Evolutionary conservation across 2,329 filamentous ascomycete genomes (phyloP).

Genomic region (Exophiala spinifera): DNA sequence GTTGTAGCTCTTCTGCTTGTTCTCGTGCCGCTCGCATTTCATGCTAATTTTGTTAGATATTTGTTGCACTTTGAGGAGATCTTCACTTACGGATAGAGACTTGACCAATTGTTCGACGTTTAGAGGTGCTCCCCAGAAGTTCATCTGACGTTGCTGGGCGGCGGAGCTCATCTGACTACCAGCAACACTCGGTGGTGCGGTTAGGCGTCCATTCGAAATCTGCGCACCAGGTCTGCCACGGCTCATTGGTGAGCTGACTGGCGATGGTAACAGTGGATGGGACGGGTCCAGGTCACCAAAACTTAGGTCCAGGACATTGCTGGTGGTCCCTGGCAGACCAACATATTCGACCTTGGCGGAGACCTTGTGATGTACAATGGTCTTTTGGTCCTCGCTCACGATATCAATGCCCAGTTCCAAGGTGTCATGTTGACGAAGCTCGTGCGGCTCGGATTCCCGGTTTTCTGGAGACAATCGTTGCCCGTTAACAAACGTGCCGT

Average conservation of each 20-base stretch:
- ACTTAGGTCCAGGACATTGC: conserved; percentile 72
- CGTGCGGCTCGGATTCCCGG: conserved; percentile 91
- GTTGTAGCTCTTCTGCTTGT: conserved; percentile 78
- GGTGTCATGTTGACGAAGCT: conserved; percentile 85
- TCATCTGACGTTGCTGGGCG: conserved; percentile 70
- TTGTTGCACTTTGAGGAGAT: not conserved
- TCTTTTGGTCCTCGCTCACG: conserved; percentile 97
- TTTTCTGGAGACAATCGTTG: conserved; percentile 88
- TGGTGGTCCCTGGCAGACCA: conserved; percentile 71
- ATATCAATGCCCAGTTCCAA: conserved; percentile 97
- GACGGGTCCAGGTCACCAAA: conserved; percentile 85
- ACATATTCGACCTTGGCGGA: conserved; percentile 95
- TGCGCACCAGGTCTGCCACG: conserved; percentile 69
- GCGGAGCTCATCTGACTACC: conserved; percentile 56
- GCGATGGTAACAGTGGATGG: conserved; percentile 67
- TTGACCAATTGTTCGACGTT: conserved; percentile 95
- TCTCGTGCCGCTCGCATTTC: conserved; percentile 89
- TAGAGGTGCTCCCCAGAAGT: conserved; percentile 82
- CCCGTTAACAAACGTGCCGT: conserved; percentile 97
- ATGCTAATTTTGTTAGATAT: conserved; percentile 51
- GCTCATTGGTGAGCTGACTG: conserved; percentile 62
- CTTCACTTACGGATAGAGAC: conserved; percentile 66
- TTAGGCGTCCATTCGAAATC: conserved; percentile 63
- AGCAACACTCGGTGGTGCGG: conserved; percentile 54
- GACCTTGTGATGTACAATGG: conserved; percentile 96